Base-by-base conservation (phyloP, 129 eudicot species). In the Artemisia tridentata region DNA sequence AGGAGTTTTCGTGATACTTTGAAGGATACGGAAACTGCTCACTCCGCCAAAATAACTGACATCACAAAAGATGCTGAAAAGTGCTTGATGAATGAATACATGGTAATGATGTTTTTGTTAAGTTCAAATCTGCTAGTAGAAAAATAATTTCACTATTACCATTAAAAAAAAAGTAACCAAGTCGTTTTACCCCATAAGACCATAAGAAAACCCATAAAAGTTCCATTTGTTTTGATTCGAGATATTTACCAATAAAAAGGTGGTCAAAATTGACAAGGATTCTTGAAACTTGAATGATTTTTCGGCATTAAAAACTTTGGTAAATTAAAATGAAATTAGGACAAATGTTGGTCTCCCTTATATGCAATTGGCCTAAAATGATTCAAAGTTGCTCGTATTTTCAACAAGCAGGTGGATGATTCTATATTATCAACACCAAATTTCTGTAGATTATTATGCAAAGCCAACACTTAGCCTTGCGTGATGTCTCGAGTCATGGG, bases 21-120 rank as follows among this genome's bases (percentile, higher is more conserved):
- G 79, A 79, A 78, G 29, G 83, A 79, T 49, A 72, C 79, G 81
- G 81, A 81, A 64, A 71, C 63, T 49, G 83, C 72, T 62, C 92
- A 86, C 65, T 48, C 73, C 46, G 54, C 73, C 41, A 79, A 81
- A 72, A 81, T 81, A 46, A 74, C 57, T 18, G 83, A 84, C 61
- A 86, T 86, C 79, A 61, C 83, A 41, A 82, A 79, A 69, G 80
- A 84, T 73, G 82, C 88, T 59, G 88, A 83, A 53, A 86, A 84
- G 70, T 81, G 86, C 72, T 72, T 86, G 65, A 60, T 79, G 65
- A 62, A 72, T 29, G 86, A 79, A 29, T 84, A 84, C 78, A 59
- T 46, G 86, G 88, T 81, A 84, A 79, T 63, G 8, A 38, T 11
- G 3, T 13, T 63, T 7, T 18, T 12, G 21, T n/a, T 67, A 55